Evolutionary conservation across 2,329 filamentous ascomycete genomes (phyloP), one percentile per base, ranked within the genome.

Genomic region (Verticillium longisporum): DNA sequence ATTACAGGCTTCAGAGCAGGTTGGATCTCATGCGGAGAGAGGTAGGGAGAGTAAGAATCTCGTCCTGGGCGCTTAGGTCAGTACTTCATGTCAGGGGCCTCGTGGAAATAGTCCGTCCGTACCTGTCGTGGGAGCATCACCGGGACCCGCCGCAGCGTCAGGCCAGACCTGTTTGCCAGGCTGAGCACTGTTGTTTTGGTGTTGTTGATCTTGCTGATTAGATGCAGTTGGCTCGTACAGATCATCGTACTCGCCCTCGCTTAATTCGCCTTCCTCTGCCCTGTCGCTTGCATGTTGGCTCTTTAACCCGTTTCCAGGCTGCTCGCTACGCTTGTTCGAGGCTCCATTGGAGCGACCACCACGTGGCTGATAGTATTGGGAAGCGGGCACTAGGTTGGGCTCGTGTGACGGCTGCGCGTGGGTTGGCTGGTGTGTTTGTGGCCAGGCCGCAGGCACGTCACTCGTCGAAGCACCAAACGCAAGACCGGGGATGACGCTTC

Each of bases 231-330:
- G 78, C 57, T 84, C 81, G 63, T 86, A 85, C 2, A 81, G 67
- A 66, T 86, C 82, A 57, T 86, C 82, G 57, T 82, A 79, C 66
- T 88, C 86, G 18, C 80, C 83, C 67, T 94, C 91, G 64, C 86
- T 90, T 34, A 95, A 72, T 71, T 96, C 91, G 15, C 89, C 90
- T 68, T 96, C 91, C 68, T 95, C 90, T 56, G 68, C 66, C 2
- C 60, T 66, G 41, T 68, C 68, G 6, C 66, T 7, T 18, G 45
- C 9, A 9, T n/a, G 45, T 13, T 53, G 45, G 11, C 18, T 10
- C 45, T 53, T 53, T 5, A 11, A 4, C 7, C 15, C 45, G 18
- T 2, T 53, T 26, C 7, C 9, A 26, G 18, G n/a, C 5, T 53
- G n/a, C n/a, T 26, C 45, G 18, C 18, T 53, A 53, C 45, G 45